Base-by-base conservation (phyloP, 2,329 filamentous ascomycete species). In the Drechmeria coniospora region DNA sequence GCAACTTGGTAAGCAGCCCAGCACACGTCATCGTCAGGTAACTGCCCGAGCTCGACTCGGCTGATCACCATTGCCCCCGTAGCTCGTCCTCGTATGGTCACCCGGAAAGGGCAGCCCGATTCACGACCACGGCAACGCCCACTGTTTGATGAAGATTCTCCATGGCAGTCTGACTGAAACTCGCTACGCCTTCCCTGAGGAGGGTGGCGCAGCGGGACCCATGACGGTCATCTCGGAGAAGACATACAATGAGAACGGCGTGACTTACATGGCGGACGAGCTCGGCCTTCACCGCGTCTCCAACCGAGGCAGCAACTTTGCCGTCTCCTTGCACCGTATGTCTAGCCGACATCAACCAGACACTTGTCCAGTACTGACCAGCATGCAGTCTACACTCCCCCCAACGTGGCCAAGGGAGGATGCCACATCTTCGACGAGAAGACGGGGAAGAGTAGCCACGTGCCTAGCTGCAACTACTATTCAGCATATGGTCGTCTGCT, bases 81-180 rank as follows among this genome's bases (percentile, higher is more conserved):
- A 87, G 79, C 68, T 92, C 36, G 71, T 93, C 26, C 69, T 93
- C 22, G 84, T 92, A 21, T 94, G 86, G 86, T 77, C 74, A 11
- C 84, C 86, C 1, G 79, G 79, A 28, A 82, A 82, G 54, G 70
- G 70, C 21, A 87, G 79, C 42, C 76, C 79, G 8, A 83, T 94
- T 46, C 86, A 94, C 48, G 86, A 94, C 50, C 79, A 83, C 52
- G 77, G 76, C 46, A 81, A 87, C 35, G 81, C 84, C 21, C 86
- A 93, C 50, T 94, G 86, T 54, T 61, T 93, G 41, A 93, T 93
- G 82, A 92, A 78, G 61, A 74, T 87, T 38, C 66, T 93, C 36
- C 74, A 73, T 40, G 86, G 86, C 25, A 67, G 63, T 35, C 59
- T 93, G 34, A 79, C 73, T 41, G 86, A 94, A 58, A 86, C 80